Percentiles rank a stretch among this genome's conserved stretches.
Conservation (phyloP, 257 asterid genomes). For the Striga asiatica region DNA sequence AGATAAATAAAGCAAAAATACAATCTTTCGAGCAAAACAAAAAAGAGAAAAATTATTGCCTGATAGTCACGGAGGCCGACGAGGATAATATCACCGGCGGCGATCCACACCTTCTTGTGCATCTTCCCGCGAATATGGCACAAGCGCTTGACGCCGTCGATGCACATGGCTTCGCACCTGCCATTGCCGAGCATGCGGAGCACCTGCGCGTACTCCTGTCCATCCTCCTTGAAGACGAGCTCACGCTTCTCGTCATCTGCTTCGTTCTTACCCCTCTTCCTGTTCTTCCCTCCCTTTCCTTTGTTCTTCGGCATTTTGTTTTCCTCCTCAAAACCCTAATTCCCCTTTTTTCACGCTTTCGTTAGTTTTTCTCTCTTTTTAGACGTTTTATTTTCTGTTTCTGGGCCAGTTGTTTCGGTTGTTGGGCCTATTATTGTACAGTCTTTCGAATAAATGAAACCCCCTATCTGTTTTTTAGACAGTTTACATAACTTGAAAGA, state of each 20-base stretch:
- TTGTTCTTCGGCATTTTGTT: conserved; percentile 92
- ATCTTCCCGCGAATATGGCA: conserved; percentile 94
- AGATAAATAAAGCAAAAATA: neutral
- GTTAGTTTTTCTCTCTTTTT: too few relatives aligned
- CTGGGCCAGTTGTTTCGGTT: neutral
- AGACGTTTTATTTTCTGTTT: too few relatives aligned
- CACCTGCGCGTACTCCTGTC: conserved; percentile 95
- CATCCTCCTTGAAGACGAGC: conserved; percentile 89
- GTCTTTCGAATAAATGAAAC: too few relatives aligned
- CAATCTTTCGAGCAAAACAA: neutral
- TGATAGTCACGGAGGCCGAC: conserved; percentile 96
- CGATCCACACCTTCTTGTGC: conserved; percentile 98
- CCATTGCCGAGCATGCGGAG: conserved; percentile 90
- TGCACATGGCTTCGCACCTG: conserved; percentile 80
- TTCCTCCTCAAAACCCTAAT: conserved; percentile 31
- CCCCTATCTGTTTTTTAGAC: too few relatives aligned
- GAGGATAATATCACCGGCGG: conserved; percentile 90
- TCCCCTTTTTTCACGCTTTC: conserved; percentile 7
- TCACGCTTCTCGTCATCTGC: conserved; percentile 95
- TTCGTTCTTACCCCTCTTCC: conserved; percentile 95
- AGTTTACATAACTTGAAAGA: too few relatives aligned
- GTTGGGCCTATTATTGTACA: too few relatives aligned
- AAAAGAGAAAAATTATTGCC: conserved; percentile 18
- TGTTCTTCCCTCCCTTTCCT: conserved; percentile 98
- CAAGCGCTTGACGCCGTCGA: conserved; percentile 76